Conservation (phyloP, 106 monocot genomes). For the Dioscorea zingiberensis region DNA sequence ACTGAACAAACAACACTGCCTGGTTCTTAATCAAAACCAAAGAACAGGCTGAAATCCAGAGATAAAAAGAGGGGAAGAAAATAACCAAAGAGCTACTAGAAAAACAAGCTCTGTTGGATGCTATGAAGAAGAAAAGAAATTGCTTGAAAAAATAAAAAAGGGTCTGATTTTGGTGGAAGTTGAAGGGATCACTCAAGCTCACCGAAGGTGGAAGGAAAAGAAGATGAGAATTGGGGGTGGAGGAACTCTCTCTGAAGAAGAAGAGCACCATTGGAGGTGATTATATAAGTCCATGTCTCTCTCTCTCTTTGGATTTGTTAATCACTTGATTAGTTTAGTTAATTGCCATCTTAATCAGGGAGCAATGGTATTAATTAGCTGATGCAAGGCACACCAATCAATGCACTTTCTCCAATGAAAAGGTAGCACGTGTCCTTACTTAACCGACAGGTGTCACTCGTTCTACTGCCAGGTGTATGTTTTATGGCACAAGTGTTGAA, state of each 20-base stretch:
- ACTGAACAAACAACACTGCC: too few species aligned
- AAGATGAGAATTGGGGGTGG: background rate
- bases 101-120: conserved; percentile 32
- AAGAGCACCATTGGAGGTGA: background rate
- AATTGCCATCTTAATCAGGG: too few species aligned
- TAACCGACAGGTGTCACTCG: background rate
- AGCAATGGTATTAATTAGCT: background rate
- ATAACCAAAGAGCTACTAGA: conserved; percentile 16
- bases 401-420: background rate
- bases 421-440: background rate
- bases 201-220: background rate
- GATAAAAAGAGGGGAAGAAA: conserved; percentile 1
- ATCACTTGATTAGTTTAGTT: background rate
- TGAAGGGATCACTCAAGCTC: background rate
- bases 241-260: background rate
- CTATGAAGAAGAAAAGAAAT: background rate
- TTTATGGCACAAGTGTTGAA: background rate
- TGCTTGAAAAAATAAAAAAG: too few species aligned
- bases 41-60: conserved; percentile 8
- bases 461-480: background rate
- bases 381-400: background rate
- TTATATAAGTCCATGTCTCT: background rate
- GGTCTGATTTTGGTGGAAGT: background rate
- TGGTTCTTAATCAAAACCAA: conserved; percentile 30
- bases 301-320: background rate